Conservation (phyloP, 805 yeast genomes). For the Myxozyma monticola region DNA sequence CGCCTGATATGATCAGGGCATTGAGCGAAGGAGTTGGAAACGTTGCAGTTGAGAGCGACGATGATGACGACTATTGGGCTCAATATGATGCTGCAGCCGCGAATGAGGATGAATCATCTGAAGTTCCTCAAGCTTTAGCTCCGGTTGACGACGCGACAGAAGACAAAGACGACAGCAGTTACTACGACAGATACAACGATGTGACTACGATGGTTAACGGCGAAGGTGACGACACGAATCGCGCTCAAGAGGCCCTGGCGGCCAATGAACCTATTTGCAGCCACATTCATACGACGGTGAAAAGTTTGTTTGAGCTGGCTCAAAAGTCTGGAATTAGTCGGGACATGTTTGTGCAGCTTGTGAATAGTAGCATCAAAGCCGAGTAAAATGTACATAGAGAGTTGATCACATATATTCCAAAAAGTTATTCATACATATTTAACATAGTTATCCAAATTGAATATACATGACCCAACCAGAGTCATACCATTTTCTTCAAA, state of each 20-base stretch:
- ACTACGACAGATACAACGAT: conserved; percentile 24
- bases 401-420: not conserved
- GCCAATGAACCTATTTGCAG: not conserved
- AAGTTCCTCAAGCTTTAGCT: not conserved
- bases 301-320: conserved; percentile 14
- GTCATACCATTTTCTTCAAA: not conserved
- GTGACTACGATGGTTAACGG: conserved; percentile 30
- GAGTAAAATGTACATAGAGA: too few relatives aligned
- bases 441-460: not conserved
- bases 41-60: conserved; percentile 17
- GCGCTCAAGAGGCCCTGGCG: not conserved
- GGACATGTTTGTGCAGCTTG: conserved; percentile 11
- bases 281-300: conserved; percentile 11
- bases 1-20: not conserved
- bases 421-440: not conserved
- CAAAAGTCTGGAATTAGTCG: conserved; percentile 4
- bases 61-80: conserved; percentile 29
- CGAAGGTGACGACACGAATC: conserved; percentile 24
- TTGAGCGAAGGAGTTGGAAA: too few relatives aligned
- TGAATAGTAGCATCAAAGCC: not conserved
- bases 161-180: conserved; percentile 16
- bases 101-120: conserved; percentile 2
- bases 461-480: too few relatives aligned
- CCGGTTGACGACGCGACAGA: not conserved
- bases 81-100: conserved; percentile 13